phyloP scores from a whole-genome alignment of 768 basidiomycete genomes.

The Trametes sanguinea region DNA sequence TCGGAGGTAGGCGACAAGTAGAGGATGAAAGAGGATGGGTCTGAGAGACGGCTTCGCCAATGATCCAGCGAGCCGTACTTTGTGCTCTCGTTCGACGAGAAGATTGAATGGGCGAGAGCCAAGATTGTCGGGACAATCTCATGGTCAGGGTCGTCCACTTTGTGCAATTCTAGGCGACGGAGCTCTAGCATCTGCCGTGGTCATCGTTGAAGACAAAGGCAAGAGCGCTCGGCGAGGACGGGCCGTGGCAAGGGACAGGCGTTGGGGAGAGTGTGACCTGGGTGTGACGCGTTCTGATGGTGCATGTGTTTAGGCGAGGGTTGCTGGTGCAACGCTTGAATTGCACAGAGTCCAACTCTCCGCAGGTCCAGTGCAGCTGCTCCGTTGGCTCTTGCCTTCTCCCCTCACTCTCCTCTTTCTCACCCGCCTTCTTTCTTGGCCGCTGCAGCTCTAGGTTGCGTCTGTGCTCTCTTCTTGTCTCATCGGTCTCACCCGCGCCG shows the following conservation, averaged over 20 bases:
- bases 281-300: constrained; percentile 6
- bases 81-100: constrained; percentile 22
- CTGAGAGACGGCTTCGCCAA: constrained; percentile 24
- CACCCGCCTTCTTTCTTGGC: neutral
- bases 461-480: constrained; percentile 15
- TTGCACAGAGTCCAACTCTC: neutral
- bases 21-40: constrained; percentile 20
- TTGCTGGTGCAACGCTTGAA: constrained; percentile 6
- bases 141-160: neutral
- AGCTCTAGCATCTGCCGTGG: neutral
- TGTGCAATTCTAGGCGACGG: constrained; percentile 3
- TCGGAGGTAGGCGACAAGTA: constrained; percentile 17
- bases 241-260: neutral
- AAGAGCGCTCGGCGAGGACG: neutral
- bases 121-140: constrained; percentile 15
- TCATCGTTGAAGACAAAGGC: constrained; percentile 4
- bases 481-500: constrained; percentile 20
- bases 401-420: neutral
- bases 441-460: neutral
- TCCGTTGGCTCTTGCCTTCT: neutral
- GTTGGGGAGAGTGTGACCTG: neutral
- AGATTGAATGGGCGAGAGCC: constrained; percentile 28
- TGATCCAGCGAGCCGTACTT: constrained; percentile 26
- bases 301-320: constrained; percentile 1
- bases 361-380: neutral